Evolutionary conservation across 306 rosid genomes (phyloP).

Genomic region (Ochetophila trinervis): DNA sequence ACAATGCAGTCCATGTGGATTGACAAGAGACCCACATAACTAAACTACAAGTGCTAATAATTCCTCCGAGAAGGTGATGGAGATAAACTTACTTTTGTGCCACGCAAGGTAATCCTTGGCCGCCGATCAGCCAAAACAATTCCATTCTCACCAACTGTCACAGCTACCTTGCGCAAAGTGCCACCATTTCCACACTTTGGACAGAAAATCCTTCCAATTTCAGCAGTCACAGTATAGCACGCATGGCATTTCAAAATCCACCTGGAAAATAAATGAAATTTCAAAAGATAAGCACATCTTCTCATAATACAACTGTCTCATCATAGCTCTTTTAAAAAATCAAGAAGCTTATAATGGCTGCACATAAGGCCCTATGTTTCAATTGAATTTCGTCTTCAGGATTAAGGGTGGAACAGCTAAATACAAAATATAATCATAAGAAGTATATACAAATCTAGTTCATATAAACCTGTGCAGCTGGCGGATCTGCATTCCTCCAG

Average conservation of each 20-base stretch:
- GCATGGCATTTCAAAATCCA: conserved; percentile 97
- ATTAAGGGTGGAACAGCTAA: no score
- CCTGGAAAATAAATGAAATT: conserved; percentile 43
- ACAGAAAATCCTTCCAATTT: conserved; percentile 83
- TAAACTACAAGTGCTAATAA: neutral
- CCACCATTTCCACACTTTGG: conserved; percentile 99
- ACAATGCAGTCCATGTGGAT: neutral
- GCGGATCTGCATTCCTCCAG: conserved; percentile 87
- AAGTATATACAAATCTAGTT: neutral
- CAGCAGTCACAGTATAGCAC: conserved; percentile 76
- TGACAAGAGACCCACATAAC: neutral
- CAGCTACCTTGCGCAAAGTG: conserved; percentile 93
- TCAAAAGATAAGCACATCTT: conserved; percentile 11
- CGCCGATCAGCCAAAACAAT: conserved; percentile 64
- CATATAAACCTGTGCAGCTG: conserved; percentile 75
- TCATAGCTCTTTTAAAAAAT: neutral
- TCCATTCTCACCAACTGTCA: conserved; percentile 95
- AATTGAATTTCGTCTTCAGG: no score
- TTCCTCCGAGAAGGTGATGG: neutral
- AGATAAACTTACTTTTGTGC: conserved; percentile 69
- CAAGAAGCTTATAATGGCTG: neutral
- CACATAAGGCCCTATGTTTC: no score
- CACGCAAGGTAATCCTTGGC: conserved; percentile 74
- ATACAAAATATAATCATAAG: neutral
- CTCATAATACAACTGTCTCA: neutral